These are phyloP conservation scores for Ascochyta clinopodiicola DNA, from an alignment of 2,329 filamentous ascomycete species.

Conservation along the genomic window DNA sequence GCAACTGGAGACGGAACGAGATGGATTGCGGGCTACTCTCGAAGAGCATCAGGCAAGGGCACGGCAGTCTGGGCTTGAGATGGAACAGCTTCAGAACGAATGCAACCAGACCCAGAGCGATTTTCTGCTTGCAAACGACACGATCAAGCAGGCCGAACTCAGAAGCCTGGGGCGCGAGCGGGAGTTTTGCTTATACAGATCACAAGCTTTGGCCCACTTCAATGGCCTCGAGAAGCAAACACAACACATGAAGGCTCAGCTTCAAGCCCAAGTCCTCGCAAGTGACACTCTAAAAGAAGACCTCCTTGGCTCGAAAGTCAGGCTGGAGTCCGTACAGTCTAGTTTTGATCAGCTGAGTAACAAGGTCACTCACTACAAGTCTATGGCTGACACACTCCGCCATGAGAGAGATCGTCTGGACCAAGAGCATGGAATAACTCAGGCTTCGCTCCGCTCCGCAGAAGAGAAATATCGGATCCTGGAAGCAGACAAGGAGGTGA, in stretches of 20 bases:
- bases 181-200: slow-evolving; percentile 6
- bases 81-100: slow-evolving; percentile 18
- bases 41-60: background rate
- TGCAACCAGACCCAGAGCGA: slow-evolving; percentile 21
- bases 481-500: slow-evolving; percentile 20
- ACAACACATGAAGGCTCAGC: slow-evolving; percentile 7
- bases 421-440: background rate
- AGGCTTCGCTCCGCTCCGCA: background rate
- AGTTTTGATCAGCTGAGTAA: background rate
- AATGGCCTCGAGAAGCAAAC: slow-evolving; percentile 18
- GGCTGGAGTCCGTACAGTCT: slow-evolving; percentile 11
- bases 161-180: slow-evolving; percentile 10
- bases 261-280: slow-evolving; percentile 12
- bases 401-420: slow-evolving; percentile 18
- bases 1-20: slow-evolving; percentile 25
- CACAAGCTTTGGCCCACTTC: slow-evolving; percentile 7
- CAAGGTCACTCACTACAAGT: slow-evolving; percentile 18
- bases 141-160: slow-evolving; percentile 10
- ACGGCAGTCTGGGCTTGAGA: slow-evolving; percentile 14
- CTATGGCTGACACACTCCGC: slow-evolving; percentile 14
- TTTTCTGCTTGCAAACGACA: slow-evolving; percentile 8
- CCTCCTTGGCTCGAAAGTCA: background rate
- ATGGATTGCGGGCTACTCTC: slow-evolving; percentile 12
- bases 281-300: slow-evolving; percentile 6
- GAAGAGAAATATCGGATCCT: background rate